Evolutionary conservation across 805 yeast genomes (phyloP).

Genomic region (Scheffersomyces coipomensis): DNA sequence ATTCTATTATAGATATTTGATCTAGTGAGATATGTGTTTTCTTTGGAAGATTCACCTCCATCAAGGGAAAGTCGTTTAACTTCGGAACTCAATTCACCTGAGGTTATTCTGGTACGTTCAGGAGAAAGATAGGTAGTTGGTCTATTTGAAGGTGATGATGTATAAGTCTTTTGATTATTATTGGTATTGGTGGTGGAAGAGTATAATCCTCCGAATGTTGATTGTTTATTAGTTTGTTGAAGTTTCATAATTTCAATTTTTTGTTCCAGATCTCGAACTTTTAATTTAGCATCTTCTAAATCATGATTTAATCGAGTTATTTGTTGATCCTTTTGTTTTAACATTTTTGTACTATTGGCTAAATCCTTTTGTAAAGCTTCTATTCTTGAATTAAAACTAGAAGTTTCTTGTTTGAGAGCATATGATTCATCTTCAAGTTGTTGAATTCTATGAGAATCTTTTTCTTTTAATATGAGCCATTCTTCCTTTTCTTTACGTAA

Average conservation of each 20-base stretch:
- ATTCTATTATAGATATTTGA: constrained; percentile 4
- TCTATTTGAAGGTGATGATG: not conserved
- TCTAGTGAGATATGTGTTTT: not conserved
- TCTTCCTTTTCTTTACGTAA: constrained; percentile 53
- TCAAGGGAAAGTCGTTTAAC: constrained; percentile 42
- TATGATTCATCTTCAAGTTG: constrained; percentile 19
- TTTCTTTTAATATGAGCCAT: constrained; percentile 33
- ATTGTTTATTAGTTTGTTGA: constrained; percentile 15
- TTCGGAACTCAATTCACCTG: constrained; percentile 38
- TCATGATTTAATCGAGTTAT: constrained; percentile 60
- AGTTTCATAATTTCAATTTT: constrained; percentile 31
- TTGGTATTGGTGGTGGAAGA: constrained; percentile 6
- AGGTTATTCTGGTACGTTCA: constrained; percentile 16
- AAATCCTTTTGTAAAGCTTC: constrained; percentile 50
- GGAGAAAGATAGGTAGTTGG: not conserved
- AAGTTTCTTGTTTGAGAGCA: constrained; percentile 20
- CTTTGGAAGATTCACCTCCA: constrained; percentile 8
- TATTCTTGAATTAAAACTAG: constrained; percentile 21
- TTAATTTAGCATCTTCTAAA: constrained; percentile 54
- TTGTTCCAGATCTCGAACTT: constrained; percentile 53
- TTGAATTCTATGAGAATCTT: constrained; percentile 17
- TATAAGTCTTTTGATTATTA: not conserved
- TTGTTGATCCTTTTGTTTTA: constrained; percentile 71
- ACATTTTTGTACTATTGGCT: constrained; percentile 47
- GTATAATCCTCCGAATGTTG: not conserved